Evolutionary conservation across 1,139 yeast species (phyloP).

Genomic region (Saccharomycopsis phalli): DNA sequence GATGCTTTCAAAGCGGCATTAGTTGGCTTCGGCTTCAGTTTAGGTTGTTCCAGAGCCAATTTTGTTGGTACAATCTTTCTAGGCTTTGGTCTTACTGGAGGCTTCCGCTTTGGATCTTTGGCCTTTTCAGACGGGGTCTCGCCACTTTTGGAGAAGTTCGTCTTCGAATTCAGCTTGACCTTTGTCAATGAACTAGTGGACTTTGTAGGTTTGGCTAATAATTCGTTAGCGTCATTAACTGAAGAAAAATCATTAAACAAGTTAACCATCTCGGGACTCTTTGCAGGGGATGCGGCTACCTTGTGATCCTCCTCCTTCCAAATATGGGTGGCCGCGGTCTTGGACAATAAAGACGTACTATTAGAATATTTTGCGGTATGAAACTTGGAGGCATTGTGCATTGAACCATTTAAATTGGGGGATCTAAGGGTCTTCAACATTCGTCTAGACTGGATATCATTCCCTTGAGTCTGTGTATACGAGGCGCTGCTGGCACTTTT

Average conservation of each 20-base stretch:
- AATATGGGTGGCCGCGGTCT: conserved; percentile 39
- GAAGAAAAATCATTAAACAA: conserved; percentile 17
- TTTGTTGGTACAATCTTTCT: neutral
- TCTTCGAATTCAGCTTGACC: neutral
- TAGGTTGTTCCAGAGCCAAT: too few relatives aligned
- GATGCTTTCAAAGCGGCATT: conserved; percentile 17
- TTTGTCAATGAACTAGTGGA: neutral
- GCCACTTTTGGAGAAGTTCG: neutral
- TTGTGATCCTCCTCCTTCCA: conserved; percentile 29
- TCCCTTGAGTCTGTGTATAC: neutral
- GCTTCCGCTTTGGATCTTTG: neutral
- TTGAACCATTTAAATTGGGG: conserved; percentile 21
- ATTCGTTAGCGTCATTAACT: conserved; percentile 4
- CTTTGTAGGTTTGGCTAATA: neutral
- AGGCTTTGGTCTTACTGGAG: neutral
- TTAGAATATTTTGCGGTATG: conserved; percentile 5
- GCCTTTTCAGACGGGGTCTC: neutral
- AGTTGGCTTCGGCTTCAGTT: neutral
- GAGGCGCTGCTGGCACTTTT: neutral
- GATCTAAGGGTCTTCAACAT: conserved; percentile 26
- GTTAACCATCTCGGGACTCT: neutral
- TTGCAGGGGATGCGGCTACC: neutral
- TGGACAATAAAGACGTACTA: conserved; percentile 31
- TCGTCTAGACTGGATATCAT: conserved; percentile 16
- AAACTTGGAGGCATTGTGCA: conserved; percentile 8